Percentiles rank a stretch among this genome's conserved stretches.
These are phyloP conservation scores for Candida nanaspora DNA, from an alignment of 805 yeast species.

Conservation along the genomic window DNA sequence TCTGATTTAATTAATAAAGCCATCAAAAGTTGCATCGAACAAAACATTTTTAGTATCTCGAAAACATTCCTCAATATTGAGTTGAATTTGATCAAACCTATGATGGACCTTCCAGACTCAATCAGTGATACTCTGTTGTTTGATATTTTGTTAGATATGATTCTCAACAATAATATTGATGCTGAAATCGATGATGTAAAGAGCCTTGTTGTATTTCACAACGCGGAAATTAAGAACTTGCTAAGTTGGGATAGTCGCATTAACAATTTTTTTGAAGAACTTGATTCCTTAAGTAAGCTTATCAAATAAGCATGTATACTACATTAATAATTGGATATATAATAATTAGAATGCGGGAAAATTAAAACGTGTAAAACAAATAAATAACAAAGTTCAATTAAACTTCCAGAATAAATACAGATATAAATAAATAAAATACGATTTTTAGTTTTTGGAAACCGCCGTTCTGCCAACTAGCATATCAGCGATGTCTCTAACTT, in stretches of 20 bases:
- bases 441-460: background rate
- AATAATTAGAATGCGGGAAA: too few species aligned
- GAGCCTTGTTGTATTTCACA: constrained; percentile 9
- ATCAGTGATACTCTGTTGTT: background rate
- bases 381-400: too few species aligned
- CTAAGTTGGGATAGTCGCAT: constrained; percentile 4
- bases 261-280: constrained; percentile 5
- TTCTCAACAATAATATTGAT: constrained; percentile 13
- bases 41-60: constrained; percentile 16
- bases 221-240: background rate
- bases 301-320: background rate
- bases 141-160: constrained; percentile 10
- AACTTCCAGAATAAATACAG: too few species aligned
- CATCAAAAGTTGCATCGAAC: constrained; percentile 5
- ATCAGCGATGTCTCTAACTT: constrained; percentile 71
- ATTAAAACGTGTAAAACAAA: too few species aligned
- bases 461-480: constrained; percentile 68
- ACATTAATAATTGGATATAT: background rate
- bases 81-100: constrained; percentile 7
- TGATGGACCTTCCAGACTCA: constrained; percentile 6
- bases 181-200: constrained; percentile 19
- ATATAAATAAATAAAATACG: background rate
- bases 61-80: constrained; percentile 12
- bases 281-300: constrained; percentile 5
- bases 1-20: background rate